Evolutionary conservation across 2,329 filamentous ascomycete genomes (phyloP).

Genomic region (Xylariaceae sp.): DNA sequence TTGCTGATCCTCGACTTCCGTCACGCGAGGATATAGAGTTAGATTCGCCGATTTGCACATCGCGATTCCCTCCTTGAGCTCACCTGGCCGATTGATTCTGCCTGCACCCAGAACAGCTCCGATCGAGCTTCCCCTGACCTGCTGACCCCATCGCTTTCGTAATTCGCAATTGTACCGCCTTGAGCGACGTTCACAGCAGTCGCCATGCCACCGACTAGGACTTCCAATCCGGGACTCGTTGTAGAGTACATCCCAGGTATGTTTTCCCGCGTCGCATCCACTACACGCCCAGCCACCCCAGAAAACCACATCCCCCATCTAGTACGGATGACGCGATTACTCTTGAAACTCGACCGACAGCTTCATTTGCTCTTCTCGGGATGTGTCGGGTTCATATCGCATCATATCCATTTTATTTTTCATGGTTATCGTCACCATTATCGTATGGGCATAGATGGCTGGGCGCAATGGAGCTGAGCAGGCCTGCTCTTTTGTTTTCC

Average conservation of each 20-base stretch:
- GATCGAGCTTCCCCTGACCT: slow-evolving; percentile 4
- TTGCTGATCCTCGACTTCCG: background rate
- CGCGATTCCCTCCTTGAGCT: slow-evolving; percentile 8
- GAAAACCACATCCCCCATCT: background rate
- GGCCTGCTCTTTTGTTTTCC: slow-evolving; percentile 25
- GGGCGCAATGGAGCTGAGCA: slow-evolving; percentile 11
- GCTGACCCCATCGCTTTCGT: background rate
- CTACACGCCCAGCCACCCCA: background rate
- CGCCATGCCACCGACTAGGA: slow-evolving; percentile 47
- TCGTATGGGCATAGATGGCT: slow-evolving; percentile 18
- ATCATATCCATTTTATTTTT: background rate
- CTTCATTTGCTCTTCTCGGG: background rate
- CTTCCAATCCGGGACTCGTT: slow-evolving; percentile 71
- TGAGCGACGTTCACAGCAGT: slow-evolving; percentile 14
- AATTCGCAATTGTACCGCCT: background rate
- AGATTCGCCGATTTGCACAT: background rate
- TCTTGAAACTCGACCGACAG: background rate
- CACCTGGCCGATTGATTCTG: background rate
- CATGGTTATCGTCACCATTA: slow-evolving; percentile 9
- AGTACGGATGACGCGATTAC: background rate
- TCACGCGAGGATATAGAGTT: slow-evolving; percentile 1
- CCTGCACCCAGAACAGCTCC: background rate
- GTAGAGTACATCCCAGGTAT: slow-evolving; percentile 94
- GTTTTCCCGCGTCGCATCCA: slow-evolving; percentile 28
- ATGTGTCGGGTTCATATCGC: background rate